Conservation (phyloP, 345 rosid species). For the Corymbia maculata region DNA sequence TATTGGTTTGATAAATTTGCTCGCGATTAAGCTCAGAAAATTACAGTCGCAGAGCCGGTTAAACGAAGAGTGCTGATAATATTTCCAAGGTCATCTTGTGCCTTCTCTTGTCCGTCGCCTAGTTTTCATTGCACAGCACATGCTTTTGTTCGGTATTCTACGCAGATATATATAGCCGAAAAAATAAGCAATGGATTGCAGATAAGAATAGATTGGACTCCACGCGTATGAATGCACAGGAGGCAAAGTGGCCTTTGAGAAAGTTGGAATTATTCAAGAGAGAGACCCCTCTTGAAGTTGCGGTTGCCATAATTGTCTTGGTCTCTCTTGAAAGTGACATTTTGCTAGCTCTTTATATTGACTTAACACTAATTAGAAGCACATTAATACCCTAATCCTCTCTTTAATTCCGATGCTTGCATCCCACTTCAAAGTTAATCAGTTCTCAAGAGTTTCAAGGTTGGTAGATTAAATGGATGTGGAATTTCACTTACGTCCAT, state of each 20-base stretch:
- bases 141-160: background rate
- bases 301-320: background rate
- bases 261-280: background rate
- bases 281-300: background rate
- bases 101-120: background rate
- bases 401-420: background rate
- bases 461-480: background rate
- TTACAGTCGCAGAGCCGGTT: background rate
- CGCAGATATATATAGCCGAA: background rate
- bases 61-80: background rate
- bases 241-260: background rate
- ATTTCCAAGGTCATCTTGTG: background rate
- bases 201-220: background rate
- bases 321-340: background rate
- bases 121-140: background rate
- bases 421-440: background rate
- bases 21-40: background rate
- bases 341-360: background rate
- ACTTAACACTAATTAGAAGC: background rate
- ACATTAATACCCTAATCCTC: background rate
- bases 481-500: background rate
- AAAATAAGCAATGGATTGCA: background rate
- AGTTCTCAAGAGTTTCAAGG: background rate
- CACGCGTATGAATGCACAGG: background rate
- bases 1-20: background rate